A percentile compares a stretch with the other conserved stretches of the same genome.
phyloP scores from a whole-genome alignment of 148 eudicot genomes.

The Bassia scoparia region DNA sequence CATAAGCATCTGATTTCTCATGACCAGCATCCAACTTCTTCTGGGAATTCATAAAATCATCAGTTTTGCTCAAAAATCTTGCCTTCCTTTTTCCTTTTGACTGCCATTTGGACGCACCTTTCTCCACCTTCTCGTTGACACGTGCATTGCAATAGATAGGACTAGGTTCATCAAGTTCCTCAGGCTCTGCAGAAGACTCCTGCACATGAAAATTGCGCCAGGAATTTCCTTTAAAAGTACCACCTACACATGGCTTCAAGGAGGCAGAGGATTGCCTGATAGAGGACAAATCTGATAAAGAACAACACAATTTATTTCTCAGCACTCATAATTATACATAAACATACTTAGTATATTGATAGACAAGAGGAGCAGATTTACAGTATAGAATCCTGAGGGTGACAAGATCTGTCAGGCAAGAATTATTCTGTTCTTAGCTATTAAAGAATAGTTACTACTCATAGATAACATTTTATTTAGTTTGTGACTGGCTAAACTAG shows the following conservation, averaged over 20 bases:
- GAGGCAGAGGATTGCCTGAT: slow-evolving; percentile 20
- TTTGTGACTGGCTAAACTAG: too few relatives aligned
- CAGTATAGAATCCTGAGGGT: not conserved
- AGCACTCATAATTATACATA: not conserved
- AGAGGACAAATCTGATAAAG: slow-evolving; percentile 18
- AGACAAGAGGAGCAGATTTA: not conserved
- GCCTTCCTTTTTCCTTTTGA: slow-evolving; percentile 72
- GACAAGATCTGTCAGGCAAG: not conserved
- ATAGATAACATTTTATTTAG: too few relatives aligned
- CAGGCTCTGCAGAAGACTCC: slow-evolving; percentile 40
- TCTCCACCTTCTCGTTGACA: slow-evolving; percentile 35
- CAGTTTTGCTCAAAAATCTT: slow-evolving; percentile 38
- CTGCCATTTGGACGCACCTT: slow-evolving; percentile 71
- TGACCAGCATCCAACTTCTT: slow-evolving; percentile 30
- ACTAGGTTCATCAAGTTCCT: slow-evolving; percentile 39
- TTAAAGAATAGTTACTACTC: too few relatives aligned
- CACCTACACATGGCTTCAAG: slow-evolving; percentile 10
- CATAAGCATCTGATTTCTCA: slow-evolving; percentile 30
- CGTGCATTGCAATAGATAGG: slow-evolving; percentile 42
- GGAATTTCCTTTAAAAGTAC: slow-evolving; percentile 10
- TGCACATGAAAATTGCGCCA: slow-evolving; percentile 46
- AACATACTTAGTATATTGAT: not conserved
- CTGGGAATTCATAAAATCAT: slow-evolving; percentile 22
- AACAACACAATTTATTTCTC: not conserved
- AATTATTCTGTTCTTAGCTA: too few relatives aligned